Evolutionary conservation across 2,329 filamentous ascomycete genomes (phyloP).

Genomic region (Colletotrichum cordylinicola): DNA sequence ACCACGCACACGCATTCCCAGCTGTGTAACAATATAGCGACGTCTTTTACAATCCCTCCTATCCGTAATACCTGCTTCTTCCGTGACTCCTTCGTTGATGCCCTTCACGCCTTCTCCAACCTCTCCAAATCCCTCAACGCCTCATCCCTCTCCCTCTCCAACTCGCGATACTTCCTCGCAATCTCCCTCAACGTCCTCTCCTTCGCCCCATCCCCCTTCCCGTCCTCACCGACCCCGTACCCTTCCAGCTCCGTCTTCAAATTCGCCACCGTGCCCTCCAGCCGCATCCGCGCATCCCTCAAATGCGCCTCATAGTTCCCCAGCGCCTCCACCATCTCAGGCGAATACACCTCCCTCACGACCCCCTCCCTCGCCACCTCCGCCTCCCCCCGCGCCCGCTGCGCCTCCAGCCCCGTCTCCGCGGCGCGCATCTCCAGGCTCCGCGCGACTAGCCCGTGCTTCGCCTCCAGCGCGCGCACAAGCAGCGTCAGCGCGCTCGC

Average conservation of each 20-base stretch:
- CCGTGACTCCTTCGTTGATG: not conserved
- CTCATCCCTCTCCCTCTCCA: conserved; percentile 55
- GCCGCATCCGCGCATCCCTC: conserved; percentile 50
- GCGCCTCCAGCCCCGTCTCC: conserved; percentile 49
- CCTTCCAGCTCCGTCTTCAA: conserved; percentile 49
- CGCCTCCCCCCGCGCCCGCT: conserved; percentile 44
- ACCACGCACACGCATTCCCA: conserved; percentile 1
- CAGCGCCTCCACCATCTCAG: conserved; percentile 48
- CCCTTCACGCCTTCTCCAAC: conserved; percentile 28
- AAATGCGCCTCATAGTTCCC: conserved; percentile 54
- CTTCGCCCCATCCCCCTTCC: conserved; percentile 39
- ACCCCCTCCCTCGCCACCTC: conserved; percentile 38
- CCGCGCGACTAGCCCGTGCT: conserved; percentile 58
- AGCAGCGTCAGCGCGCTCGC: conserved; percentile 45
- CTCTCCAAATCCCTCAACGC: conserved; percentile 52
- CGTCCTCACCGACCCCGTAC: conserved; percentile 51
- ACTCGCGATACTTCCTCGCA: conserved; percentile 55
- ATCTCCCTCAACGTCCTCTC: conserved; percentile 59
- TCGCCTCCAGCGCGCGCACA: conserved; percentile 57
- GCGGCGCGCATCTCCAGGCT: conserved; percentile 57
- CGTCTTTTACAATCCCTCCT: not conserved
- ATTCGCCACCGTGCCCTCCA: conserved; percentile 47
- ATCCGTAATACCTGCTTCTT: not conserved
- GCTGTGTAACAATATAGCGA: conserved; percentile 20
- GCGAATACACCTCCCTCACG: conserved; percentile 48